A percentile compares a stretch with the other conserved stretches of the same genome.
These are phyloP conservation scores for Hortaea sp. DNA, from an alignment of 2,329 filamentous ascomycete genomes.

Conservation along the genomic window DNA sequence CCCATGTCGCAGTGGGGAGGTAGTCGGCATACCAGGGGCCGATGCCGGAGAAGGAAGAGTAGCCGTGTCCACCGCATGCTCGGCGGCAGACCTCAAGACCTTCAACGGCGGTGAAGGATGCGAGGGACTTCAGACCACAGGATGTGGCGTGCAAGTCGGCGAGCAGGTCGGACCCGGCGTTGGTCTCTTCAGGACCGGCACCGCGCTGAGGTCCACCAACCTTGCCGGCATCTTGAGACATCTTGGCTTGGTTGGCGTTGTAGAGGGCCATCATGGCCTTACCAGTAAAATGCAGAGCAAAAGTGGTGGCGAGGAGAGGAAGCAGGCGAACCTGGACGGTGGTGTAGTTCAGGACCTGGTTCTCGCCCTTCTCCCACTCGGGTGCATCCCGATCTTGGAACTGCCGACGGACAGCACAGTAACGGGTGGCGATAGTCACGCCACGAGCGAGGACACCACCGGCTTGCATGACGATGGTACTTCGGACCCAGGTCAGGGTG, in stretches of 20 bases:
- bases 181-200: slow-evolving; percentile 58
- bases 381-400: slow-evolving; percentile 65
- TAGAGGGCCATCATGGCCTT: slow-evolving; percentile 67
- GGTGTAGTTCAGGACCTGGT: slow-evolving; percentile 68
- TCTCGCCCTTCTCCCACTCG: slow-evolving; percentile 50
- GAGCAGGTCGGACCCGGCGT: slow-evolving; percentile 55
- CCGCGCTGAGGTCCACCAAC: slow-evolving; percentile 38
- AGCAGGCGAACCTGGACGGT: slow-evolving; percentile 69
- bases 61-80: slow-evolving; percentile 69
- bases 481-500: slow-evolving; percentile 65
- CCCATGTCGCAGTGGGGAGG: slow-evolving; percentile 61
- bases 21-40: slow-evolving; percentile 67
- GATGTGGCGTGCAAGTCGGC: slow-evolving; percentile 69
- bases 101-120: slow-evolving; percentile 61
- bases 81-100: slow-evolving; percentile 65
- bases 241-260: slow-evolving; percentile 59
- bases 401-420: slow-evolving; percentile 63
- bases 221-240: slow-evolving; percentile 38
- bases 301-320: slow-evolving; percentile 62
- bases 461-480: slow-evolving; percentile 63
- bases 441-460: slow-evolving; percentile 62
- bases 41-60: slow-evolving; percentile 66
- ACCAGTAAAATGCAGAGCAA: slow-evolving; percentile 71
- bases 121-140: slow-evolving; percentile 64
- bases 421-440: slow-evolving; percentile 68